Conservation (phyloP, 352 stramenopile species). For the Thraustochytrium striatum region DNA sequence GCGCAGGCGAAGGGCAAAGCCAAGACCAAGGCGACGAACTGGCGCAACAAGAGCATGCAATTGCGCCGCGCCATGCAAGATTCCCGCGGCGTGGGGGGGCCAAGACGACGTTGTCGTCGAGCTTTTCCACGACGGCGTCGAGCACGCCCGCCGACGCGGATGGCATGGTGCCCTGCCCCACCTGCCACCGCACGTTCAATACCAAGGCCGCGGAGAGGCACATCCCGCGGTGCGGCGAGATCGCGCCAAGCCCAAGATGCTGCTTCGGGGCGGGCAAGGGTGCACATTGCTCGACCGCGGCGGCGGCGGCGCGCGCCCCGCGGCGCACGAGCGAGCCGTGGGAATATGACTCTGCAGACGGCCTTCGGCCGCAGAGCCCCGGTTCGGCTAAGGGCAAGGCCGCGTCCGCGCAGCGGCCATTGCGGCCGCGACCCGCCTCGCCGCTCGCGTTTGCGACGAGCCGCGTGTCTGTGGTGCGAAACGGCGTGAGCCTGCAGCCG, state of each 20-base stretch:
- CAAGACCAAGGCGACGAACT: constrained; percentile 19
- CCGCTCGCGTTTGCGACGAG: neutral
- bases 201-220: constrained; percentile 79
- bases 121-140: constrained; percentile 27
- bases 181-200: constrained; percentile 82
- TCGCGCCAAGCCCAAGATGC: constrained; percentile 53
- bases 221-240: constrained; percentile 82
- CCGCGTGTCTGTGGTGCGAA: neutral
- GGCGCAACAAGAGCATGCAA: constrained; percentile 2
- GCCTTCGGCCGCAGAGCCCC: neutral
- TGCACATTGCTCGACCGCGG: neutral
- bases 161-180: constrained; percentile 74
- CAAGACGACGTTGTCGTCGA: constrained; percentile 3
- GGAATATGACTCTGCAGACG: no score
- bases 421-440: neutral
- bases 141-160: neutral
- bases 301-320: neutral
- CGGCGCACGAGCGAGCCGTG: no score
- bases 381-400: neutral
- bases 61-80: constrained; percentile 3
- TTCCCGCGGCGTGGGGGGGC: neutral
- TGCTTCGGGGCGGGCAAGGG: constrained; percentile 46
- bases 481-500: neutral
- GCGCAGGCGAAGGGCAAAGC: neutral
- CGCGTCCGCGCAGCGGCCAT: neutral